Percentiles rank a stretch among this genome's conserved stretches.
phyloP scores from a whole-genome alignment of 306 rosid species.

The Arachis hypogaea region DNA sequence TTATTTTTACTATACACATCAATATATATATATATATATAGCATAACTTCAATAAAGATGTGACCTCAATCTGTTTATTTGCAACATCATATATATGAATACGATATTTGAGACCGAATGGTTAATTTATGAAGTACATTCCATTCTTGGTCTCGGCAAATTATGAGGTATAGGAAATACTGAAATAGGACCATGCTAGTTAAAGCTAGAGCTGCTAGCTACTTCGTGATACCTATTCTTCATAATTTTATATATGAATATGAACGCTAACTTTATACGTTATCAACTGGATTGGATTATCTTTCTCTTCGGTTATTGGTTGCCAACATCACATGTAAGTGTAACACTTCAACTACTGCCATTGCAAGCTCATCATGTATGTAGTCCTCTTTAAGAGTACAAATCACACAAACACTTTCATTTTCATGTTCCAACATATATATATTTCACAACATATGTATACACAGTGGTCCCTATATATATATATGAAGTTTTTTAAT shows the following conservation, averaged over 20 bases:
- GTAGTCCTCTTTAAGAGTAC: conserved; percentile 11
- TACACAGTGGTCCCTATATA: conserved; percentile 17
- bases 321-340: neutral
- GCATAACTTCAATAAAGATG: too few species aligned
- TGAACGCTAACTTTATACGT: neutral
- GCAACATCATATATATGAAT: conserved; percentile 6
- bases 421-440: conserved; percentile 28
- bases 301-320: conserved; percentile 17
- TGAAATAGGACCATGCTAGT: conserved; percentile 38
- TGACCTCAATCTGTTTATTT: neutral
- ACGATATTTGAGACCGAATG: conserved; percentile 7
- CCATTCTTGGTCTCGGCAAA: neutral
- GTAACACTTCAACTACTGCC: conserved; percentile 16
- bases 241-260: neutral
- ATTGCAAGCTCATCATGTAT: neutral
- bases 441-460: neutral
- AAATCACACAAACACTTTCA: conserved; percentile 12
- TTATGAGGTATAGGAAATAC: neutral
- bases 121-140: conserved; percentile 6
- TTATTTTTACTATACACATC: too few species aligned
- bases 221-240: conserved; percentile 12
- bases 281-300: too few species aligned
- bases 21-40: too few species aligned
- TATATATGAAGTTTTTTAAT: too few species aligned
- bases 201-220: conserved; percentile 20